Percentiles rank a stretch among this genome's conserved stretches.
These are phyloP conservation scores for Thinopyrum elongatum DNA, from an alignment of 176 grass and related monocot species.

Conservation along the genomic window DNA sequence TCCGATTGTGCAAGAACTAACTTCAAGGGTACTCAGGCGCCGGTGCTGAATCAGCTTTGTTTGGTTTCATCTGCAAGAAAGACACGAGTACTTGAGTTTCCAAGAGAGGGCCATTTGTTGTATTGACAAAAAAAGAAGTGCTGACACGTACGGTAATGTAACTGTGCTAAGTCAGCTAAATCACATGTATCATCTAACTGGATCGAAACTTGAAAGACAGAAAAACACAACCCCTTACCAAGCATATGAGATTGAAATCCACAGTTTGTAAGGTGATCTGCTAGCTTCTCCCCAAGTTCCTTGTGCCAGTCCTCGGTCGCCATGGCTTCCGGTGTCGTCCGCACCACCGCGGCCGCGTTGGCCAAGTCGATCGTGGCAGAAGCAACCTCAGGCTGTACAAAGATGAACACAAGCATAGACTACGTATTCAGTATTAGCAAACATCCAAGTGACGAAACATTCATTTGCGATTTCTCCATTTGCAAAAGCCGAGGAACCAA, in stretches of 20 bases:
- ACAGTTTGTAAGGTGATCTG: constrained; percentile 65
- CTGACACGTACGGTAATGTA: background rate
- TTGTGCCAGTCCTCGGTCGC: constrained; percentile 55
- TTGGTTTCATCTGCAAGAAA: constrained; percentile 25
- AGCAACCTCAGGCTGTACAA: constrained; percentile 62
- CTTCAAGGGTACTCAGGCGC: background rate
- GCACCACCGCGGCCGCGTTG: constrained; percentile 48
- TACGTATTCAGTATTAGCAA: too few relatives aligned
- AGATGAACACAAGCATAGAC: background rate
- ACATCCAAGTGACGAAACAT: background rate
- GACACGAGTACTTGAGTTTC: background rate
- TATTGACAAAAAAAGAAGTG: background rate
- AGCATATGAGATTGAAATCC: constrained; percentile 70
- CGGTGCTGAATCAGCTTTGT: background rate
- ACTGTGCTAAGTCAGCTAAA: too few relatives aligned
- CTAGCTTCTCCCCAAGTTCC: constrained; percentile 61
- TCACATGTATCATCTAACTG: background rate
- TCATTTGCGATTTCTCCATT: background rate
- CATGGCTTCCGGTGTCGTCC: constrained; percentile 55
- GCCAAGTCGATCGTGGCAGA: constrained; percentile 62
- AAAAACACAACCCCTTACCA: constrained; percentile 13
- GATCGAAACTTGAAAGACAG: background rate
- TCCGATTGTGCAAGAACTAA: constrained; percentile 2
- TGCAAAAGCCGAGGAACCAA: background rate
- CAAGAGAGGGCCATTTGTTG: background rate